Evolutionary conservation across 306 rosid species (phyloP).

Genomic region (Vicia villosa): DNA sequence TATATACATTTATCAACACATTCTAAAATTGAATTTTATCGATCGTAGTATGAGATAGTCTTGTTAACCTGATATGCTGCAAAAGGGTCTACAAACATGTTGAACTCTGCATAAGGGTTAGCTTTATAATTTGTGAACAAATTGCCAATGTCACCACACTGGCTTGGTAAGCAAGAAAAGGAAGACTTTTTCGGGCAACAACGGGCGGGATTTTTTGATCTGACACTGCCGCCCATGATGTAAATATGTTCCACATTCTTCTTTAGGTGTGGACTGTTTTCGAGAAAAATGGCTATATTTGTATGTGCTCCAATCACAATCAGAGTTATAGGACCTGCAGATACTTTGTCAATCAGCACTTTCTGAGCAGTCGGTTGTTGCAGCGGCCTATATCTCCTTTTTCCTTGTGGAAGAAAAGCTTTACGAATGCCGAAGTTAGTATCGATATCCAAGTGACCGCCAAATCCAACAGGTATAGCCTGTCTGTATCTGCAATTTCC

Average conservation of each 20-base stretch:
- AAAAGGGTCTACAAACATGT: conserved; percentile 90
- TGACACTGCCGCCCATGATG: conserved; percentile 89
- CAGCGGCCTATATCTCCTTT: conserved; percentile 72
- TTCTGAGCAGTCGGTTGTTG: conserved; percentile 75
- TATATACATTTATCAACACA: not conserved
- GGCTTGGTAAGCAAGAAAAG: conserved; percentile 57
- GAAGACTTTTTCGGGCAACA: conserved; percentile 65
- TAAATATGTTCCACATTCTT: conserved; percentile 77
- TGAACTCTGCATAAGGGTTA: conserved; percentile 93
- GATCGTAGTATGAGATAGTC: not conserved
- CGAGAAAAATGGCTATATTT: conserved; percentile 75
- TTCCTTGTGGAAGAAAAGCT: conserved; percentile 95
- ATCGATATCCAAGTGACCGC: conserved; percentile 76
- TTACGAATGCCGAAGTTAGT: conserved; percentile 74
- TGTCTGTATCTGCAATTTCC: conserved; percentile 92
- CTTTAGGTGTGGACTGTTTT: conserved; percentile 75
- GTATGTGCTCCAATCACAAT: conserved; percentile 77
- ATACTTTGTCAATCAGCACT: conserved; percentile 82
- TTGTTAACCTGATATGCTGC: conserved; percentile 78
- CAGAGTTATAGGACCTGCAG: conserved; percentile 74
- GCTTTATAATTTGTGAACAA: conserved; percentile 61
- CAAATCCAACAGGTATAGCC: conserved; percentile 68
- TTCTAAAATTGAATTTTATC: not conserved
- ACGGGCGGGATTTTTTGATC: conserved; percentile 73
- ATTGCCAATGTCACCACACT: conserved; percentile 83